A percentile compares a stretch with the other conserved stretches of the same genome.
phyloP scores from a whole-genome alignment of 2,329 filamentous ascomycete genomes.

The Colletotrichum nymphaeae region DNA sequence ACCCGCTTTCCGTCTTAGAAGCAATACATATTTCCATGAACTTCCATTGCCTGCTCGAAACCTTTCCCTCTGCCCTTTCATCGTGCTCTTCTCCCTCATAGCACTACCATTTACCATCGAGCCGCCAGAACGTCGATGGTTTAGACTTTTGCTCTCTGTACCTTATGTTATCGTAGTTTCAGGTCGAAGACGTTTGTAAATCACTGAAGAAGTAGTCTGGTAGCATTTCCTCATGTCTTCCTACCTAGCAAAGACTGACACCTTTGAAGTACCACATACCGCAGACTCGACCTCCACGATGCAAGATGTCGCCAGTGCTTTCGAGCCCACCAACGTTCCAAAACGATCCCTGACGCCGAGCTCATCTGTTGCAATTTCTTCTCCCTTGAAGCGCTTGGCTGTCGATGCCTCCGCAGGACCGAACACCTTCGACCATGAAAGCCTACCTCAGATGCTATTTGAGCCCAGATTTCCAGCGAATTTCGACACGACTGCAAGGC shows the following conservation, averaged over 20 bases:
- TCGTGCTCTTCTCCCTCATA: not conserved
- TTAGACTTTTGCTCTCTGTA: not conserved
- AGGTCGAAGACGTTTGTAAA: not conserved
- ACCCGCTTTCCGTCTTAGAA: not conserved
- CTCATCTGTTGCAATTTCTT: not conserved
- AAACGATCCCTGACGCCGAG: constrained; percentile 11
- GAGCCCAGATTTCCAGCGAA: not conserved
- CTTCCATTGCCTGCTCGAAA: not conserved
- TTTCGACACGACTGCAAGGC: rapidly evolving
- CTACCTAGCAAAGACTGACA: not conserved
- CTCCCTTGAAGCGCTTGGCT: constrained; percentile 1
- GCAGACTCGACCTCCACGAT: not conserved
- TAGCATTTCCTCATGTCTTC: not conserved
- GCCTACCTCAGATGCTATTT: not conserved
- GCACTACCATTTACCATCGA: no score
- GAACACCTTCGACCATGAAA: not conserved
- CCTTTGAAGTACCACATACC: not conserved
- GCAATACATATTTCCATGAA: not conserved
- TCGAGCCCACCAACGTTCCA: constrained; percentile 3
- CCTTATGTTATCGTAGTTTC: not conserved
- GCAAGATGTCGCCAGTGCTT: not conserved
- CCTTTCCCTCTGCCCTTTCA: not conserved
- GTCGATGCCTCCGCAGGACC: not conserved
- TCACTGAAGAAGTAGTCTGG: not conserved
- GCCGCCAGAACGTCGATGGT: no score